Evolutionary conservation across 768 basidiomycete genomes (phyloP), one percentile per base, ranked within the genome.

Genomic region (Pisolithus marmoratus): DNA sequence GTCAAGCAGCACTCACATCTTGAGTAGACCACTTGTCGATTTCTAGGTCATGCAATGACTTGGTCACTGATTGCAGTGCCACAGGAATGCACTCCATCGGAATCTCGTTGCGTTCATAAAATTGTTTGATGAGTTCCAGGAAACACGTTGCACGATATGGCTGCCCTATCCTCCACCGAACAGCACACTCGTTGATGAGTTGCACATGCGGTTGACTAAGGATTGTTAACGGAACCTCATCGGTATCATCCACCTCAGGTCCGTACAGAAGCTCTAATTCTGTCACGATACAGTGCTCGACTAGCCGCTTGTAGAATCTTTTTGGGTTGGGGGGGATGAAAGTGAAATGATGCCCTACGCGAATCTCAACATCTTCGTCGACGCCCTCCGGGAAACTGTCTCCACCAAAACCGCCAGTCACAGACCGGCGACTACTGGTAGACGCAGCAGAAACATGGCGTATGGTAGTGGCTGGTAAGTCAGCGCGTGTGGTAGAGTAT

Each of bases 21-120:
- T 80, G 79, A 19, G 71, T 72, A 2, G 88, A 77, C 95, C 96
- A 97, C 41, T 81, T 74, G 19, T 85, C 81, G 2, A 89, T 62
- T 8, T 85, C 81, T 29, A 77, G 78, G 54, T 94, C 91, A 34
- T 79, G 74, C 60, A 84, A 74, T 9, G 84, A 81, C 63, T 87
- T 88, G 19, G 76, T 70, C 19, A 95, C 78, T 51, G 81, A 82
- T 42, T 82, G 78, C 44, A 96, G 68, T 11, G 90, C 95, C 67
- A 97, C 96, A 0, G 88, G 88, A 48, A 98, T 82, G 67, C 96
- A 98, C 62, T 95, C 95, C 63, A 95, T 73, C 2, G 96, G 96
- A 5, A 98, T 90, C 56, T 93, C 85, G 55, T 88, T 85, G 31
- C 87, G 81, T 69, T 94, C 89, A 63, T 87, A 96, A 63, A 93